These are phyloP conservation scores for Pseudogymnoascus sp. DNA, from an alignment of 2,329 filamentous ascomycete genomes.

Conservation along the genomic window DNA sequence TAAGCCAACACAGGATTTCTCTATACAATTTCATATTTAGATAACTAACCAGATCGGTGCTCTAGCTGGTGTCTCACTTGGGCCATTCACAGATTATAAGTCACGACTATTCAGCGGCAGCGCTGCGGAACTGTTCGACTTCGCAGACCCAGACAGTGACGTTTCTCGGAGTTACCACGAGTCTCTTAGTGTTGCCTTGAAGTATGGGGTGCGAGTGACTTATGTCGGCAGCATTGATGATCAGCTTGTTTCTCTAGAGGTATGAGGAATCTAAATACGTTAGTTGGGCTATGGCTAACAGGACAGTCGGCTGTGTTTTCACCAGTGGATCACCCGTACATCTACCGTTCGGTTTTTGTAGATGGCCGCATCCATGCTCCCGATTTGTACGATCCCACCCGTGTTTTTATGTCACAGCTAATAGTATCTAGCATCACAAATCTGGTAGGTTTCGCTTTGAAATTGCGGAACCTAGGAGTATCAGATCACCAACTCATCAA, in stretches of 20 bases:
- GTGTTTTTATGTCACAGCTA: background rate
- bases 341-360: constrained; percentile 92
- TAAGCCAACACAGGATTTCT: constrained; percentile 23
- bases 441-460: constrained; percentile 85
- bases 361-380: constrained; percentile 86
- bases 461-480: constrained; percentile 85
- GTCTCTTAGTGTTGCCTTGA: constrained; percentile 63
- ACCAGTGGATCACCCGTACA: constrained; percentile 79
- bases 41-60: constrained; percentile 13
- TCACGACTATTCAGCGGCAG: constrained; percentile 82
- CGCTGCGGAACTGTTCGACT: constrained; percentile 91
- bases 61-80: constrained; percentile 84
- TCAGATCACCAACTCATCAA: constrained; percentile 88
- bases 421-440: constrained; percentile 56
- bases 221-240: constrained; percentile 95
- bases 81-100: constrained; percentile 87
- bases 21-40: constrained; percentile 3
- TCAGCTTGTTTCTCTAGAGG: constrained; percentile 87
- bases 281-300: constrained; percentile 17
- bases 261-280: constrained; percentile 30
- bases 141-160: constrained; percentile 69
- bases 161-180: constrained; percentile 76
- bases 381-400: constrained; percentile 56
- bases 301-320: constrained; percentile 72
- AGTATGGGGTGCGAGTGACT: constrained; percentile 72